phyloP scores from a whole-genome alignment of 352 stramenopile species.

The Paralagenidium karlingii region DNA sequence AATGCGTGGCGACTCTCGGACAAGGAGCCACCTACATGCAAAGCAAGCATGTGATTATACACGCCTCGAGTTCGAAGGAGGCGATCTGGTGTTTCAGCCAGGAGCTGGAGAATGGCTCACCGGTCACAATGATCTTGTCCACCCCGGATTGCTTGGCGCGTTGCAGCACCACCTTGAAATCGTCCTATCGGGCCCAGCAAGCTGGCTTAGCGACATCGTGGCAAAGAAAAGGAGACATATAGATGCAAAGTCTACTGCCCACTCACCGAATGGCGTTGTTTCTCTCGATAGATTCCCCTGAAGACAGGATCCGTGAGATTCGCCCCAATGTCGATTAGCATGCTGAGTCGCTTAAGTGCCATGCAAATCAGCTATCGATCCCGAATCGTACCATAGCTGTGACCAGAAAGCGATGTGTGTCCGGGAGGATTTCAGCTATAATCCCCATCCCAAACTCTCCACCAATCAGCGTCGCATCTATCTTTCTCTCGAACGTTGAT shows the following conservation, averaged over 20 bases:
- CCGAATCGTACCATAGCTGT: too few species aligned
- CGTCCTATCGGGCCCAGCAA: conserved; percentile 20
- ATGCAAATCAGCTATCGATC: too few species aligned
- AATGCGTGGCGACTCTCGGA: conserved; percentile 17
- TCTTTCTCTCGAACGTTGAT: too few species aligned
- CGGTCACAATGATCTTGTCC: conserved; percentile 87
- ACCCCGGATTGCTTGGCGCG: conserved; percentile 78
- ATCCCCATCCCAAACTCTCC: too few species aligned
- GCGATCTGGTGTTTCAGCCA: too few species aligned
- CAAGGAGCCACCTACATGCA: conserved; percentile 10
- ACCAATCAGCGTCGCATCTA: too few species aligned
- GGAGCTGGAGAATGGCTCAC: conserved; percentile 14
- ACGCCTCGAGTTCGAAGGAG: conserved; percentile 35
- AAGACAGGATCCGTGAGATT: conserved; percentile 92
- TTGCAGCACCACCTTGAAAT: conserved; percentile 80
- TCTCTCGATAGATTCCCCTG: conserved; percentile 80
- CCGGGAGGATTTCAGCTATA: too few species aligned
- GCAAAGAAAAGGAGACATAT: not conserved
- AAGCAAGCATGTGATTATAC: conserved; percentile 17
- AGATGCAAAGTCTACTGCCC: not conserved
- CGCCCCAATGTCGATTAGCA: conserved; percentile 89
- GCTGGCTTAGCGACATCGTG: too few species aligned
- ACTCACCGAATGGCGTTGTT: conserved; percentile 73
- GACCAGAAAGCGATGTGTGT: too few species aligned
- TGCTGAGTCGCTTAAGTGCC: too few species aligned